A percentile compares a stretch with the other conserved stretches of the same genome.
Evolutionary conservation across 179 eudicot genomes (phyloP).

Genomic region (Corrigiola litoralis): DNA sequence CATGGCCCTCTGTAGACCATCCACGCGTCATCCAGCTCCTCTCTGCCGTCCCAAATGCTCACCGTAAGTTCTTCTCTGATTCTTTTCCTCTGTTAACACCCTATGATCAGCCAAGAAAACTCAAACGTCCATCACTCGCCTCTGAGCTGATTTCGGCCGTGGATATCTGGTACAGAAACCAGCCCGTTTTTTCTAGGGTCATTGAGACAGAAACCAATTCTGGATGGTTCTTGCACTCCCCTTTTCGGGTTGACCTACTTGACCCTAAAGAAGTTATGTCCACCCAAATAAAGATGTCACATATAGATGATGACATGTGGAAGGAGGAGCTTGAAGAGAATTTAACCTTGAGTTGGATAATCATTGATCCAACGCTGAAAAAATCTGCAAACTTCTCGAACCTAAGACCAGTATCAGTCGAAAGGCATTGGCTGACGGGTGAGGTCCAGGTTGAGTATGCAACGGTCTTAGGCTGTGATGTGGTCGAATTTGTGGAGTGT

Average conservation of each 20-base stretch:
- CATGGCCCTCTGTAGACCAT: conserved; percentile 27
- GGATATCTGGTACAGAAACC: conserved; percentile 23
- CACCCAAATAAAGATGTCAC: conserved; percentile 8
- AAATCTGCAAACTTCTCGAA: conserved; percentile 50
- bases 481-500: conserved; percentile 34
- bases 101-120: not conserved
- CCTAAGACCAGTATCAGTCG: conserved; percentile 36
- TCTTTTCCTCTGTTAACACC: conserved; percentile 23
- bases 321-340: conserved; percentile 19
- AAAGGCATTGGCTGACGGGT: conserved; percentile 49
- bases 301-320: conserved; percentile 16
- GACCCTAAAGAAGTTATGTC: conserved; percentile 17
- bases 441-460: conserved; percentile 38
- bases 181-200: conserved; percentile 23
- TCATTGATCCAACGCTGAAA: conserved; percentile 46
- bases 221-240: conserved; percentile 11
- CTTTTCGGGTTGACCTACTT: conserved; percentile 29
- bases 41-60: conserved; percentile 2
- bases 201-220: conserved; percentile 21
- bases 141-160: conserved; percentile 28
- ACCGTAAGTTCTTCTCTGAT: conserved; percentile 24
- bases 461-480: conserved; percentile 20
- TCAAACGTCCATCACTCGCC: not conserved
- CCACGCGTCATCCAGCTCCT: conserved; percentile 18
- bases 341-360: conserved; percentile 63